These are phyloP conservation scores for Flaveria ramosissima DNA, from an alignment of 129 eudicot species.

Conservation along the genomic window DNA sequence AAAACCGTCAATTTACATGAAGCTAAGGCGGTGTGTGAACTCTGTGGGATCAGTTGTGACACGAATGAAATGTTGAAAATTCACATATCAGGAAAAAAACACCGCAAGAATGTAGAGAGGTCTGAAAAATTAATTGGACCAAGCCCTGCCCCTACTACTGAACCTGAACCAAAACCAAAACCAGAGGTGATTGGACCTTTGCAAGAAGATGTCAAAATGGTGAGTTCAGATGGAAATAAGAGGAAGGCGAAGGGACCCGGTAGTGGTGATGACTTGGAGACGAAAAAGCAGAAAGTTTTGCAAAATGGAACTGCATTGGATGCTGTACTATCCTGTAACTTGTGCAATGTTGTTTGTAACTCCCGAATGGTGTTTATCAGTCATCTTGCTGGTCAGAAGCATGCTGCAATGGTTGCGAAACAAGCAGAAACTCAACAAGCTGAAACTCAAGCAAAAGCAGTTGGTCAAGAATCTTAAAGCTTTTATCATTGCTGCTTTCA, in stretches of 20 bases:
- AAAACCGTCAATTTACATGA: conserved; percentile 5
- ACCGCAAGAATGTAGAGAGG: conserved; percentile 33
- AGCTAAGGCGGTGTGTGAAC: conserved; percentile 22
- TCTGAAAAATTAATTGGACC: conserved; percentile 21
- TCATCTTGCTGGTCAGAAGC: conserved; percentile 56
- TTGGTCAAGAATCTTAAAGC: conserved; percentile 26
- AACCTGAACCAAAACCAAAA: background rate
- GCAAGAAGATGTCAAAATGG: conserved; percentile 15
- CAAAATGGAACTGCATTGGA: conserved; percentile 32
- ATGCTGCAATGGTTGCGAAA: conserved; percentile 46
- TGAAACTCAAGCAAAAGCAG: conserved; percentile 18
- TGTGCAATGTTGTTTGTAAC: conserved; percentile 60
- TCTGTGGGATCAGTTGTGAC: conserved; percentile 36
- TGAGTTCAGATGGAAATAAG: conserved; percentile 7
- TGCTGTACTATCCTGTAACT: conserved; percentile 34
- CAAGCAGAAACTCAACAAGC: conserved; percentile 28
- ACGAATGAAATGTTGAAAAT: conserved; percentile 4
- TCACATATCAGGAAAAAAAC: conserved; percentile 33
- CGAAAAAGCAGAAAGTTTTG: conserved; percentile 45
- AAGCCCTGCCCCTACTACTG: conserved; percentile 11
- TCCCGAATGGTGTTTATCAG: conserved; percentile 26
- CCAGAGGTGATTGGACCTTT: conserved; percentile 19
- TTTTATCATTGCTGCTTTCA: background rate
- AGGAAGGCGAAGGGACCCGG: conserved; percentile 14
- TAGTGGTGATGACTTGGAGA: conserved; percentile 35